phyloP scores from a whole-genome alignment of 768 basidiomycete species.

The Mycena metata region DNA sequence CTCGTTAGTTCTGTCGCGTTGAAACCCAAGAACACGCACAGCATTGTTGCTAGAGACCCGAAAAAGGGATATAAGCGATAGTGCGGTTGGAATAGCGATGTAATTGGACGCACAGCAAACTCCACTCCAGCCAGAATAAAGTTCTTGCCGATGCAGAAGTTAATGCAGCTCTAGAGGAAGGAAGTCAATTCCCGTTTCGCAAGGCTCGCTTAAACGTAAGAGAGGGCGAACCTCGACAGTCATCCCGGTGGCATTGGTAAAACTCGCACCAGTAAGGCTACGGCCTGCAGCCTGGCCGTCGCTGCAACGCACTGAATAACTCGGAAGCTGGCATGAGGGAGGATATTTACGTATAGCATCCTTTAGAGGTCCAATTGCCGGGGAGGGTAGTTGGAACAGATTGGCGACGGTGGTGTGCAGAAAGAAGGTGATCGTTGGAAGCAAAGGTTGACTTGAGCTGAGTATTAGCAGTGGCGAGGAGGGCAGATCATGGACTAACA shows the following conservation, averaged over 20 bases:
- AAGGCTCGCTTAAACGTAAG: background rate
- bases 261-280: slow-evolving; percentile 66
- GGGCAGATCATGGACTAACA: slow-evolving; percentile 25
- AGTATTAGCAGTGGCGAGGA: background rate
- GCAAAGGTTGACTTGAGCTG: slow-evolving; percentile 30
- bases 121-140: slow-evolving; percentile 83
- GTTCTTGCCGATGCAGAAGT: slow-evolving; percentile 58
- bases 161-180: slow-evolving; percentile 51
- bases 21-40: slow-evolving; percentile 55
- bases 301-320: slow-evolving; percentile 47
- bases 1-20: background rate
- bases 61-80: slow-evolving; percentile 27
- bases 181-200: background rate
- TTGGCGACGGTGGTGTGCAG: slow-evolving; percentile 51
- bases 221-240: slow-evolving; percentile 59
- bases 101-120: slow-evolving; percentile 52
- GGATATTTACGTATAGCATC: slow-evolving; percentile 71
- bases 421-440: slow-evolving; percentile 37
- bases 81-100: slow-evolving; percentile 9
- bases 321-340: slow-evolving; percentile 2
- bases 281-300: slow-evolving; percentile 58
- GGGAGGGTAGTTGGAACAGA: slow-evolving; percentile 61
- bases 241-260: slow-evolving; percentile 66
- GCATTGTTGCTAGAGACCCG: slow-evolving; percentile 58
- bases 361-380: slow-evolving; percentile 67